phyloP scores from a whole-genome alignment of 116 monocot genomes.

The Posidonia oceanica region DNA sequence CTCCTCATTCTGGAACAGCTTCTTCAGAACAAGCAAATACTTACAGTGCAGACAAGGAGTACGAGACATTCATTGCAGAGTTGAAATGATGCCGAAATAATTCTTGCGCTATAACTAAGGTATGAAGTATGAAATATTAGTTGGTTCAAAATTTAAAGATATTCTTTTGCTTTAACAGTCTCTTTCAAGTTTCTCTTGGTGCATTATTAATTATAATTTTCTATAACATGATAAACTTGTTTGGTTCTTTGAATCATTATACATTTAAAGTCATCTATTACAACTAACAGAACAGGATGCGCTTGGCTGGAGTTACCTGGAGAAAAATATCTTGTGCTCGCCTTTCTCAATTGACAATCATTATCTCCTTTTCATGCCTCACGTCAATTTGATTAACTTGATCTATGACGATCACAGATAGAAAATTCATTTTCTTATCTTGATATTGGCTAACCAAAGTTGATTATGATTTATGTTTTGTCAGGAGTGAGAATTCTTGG shows the following conservation, averaged over 20 bases:
- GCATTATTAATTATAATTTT: too few relatives aligned
- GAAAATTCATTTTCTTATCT: background rate
- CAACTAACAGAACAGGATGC: background rate
- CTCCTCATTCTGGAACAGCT: conserved; percentile 21
- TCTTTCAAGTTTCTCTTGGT: background rate
- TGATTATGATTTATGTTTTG: conserved; percentile 4
- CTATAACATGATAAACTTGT: too few relatives aligned
- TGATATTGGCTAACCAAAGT: conserved; percentile 1
- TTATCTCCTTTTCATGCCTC: background rate
- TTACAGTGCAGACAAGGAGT: conserved; percentile 55
- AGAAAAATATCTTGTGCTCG: background rate
- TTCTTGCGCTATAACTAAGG: background rate
- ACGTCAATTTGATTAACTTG: background rate
- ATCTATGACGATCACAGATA: background rate
- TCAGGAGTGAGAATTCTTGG: conserved; percentile 8
- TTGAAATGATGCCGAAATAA: conserved; percentile 55
- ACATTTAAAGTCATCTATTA: background rate
- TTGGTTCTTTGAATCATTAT: too few relatives aligned
- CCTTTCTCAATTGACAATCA: too few relatives aligned
- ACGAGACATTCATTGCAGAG: conserved; percentile 86
- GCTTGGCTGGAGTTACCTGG: background rate
- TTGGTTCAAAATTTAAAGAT: too few relatives aligned
- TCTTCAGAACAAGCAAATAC: conserved; percentile 23
- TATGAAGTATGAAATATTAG: background rate
- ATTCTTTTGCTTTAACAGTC: background rate